phyloP scores from a whole-genome alignment of 2,329 filamentous ascomycete species.

The Diaporthe capsici region DNA sequence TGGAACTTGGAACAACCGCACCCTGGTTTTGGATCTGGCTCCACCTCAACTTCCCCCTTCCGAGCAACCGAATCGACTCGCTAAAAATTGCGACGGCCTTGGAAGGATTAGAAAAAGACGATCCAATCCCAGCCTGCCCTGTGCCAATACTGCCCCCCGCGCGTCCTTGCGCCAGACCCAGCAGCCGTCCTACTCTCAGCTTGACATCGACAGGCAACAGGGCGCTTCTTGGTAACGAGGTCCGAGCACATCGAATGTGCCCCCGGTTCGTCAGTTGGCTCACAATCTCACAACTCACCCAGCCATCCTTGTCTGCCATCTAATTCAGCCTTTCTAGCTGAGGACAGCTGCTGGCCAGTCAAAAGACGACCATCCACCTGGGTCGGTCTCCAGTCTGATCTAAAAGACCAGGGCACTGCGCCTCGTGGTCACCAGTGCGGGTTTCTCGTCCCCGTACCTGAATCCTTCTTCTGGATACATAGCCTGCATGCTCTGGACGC shows the following conservation, averaged over 20 bases:
- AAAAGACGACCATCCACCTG: slow-evolving; percentile 5
- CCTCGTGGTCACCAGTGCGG: slow-evolving; percentile 18
- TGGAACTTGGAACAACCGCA: slow-evolving; percentile 9
- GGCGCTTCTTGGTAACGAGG: slow-evolving; percentile 1
- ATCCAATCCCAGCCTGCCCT: slow-evolving; percentile 18
- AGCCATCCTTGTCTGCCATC: slow-evolving; percentile 19
- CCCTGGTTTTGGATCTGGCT: slow-evolving; percentile 28
- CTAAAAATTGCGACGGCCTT: not conserved
- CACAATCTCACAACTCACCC: slow-evolving; percentile 14
- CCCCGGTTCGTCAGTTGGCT: slow-evolving; percentile 2
- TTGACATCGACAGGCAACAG: slow-evolving; percentile 17
- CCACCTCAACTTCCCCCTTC: slow-evolving; percentile 18
- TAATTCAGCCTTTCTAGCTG: slow-evolving; percentile 21
- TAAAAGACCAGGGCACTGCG: slow-evolving; percentile 33
- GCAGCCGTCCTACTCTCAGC: not conserved
- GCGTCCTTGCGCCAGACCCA: slow-evolving; percentile 19
- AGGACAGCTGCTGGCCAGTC: slow-evolving; percentile 8
- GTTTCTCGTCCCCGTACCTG: slow-evolving; percentile 15
- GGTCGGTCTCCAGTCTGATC: slow-evolving; percentile 6
- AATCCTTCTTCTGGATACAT: slow-evolving; percentile 27
- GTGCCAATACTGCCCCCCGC: slow-evolving; percentile 13
- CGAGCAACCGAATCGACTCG: slow-evolving; percentile 17
- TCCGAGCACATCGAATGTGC: slow-evolving; percentile 2
- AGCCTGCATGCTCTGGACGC: slow-evolving; percentile 9
- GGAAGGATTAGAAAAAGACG: not conserved